phyloP scores from a whole-genome alignment of 352 stramenopile species.

The Bremia lactucae region DNA sequence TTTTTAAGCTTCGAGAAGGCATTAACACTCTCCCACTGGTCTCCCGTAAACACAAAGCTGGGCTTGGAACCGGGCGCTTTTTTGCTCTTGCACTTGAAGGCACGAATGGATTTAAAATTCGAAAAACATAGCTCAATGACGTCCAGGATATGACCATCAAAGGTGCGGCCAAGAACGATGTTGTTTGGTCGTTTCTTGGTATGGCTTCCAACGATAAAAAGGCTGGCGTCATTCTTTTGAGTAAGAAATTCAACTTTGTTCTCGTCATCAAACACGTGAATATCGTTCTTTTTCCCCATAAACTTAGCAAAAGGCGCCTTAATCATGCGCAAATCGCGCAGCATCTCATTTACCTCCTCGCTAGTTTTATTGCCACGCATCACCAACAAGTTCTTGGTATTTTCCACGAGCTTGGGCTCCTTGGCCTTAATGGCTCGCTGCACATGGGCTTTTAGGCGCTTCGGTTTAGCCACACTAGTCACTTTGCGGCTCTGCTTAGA shows the following conservation, averaged over 20 bases:
- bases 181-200: conserved; percentile 99
- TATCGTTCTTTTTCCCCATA: conserved; percentile 89
- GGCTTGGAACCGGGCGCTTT: conserved; percentile 91
- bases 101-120: conserved; percentile 90
- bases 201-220: conserved; percentile 93
- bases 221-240: conserved; percentile 95
- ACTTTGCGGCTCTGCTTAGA: conserved; percentile 70
- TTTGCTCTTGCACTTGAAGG: conserved; percentile 89
- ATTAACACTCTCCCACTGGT: conserved; percentile 89
- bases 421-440: conserved; percentile 78
- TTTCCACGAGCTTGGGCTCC: conserved; percentile 87
- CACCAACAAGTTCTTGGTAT: conserved; percentile 85
- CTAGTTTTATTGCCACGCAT: conserved; percentile 86
- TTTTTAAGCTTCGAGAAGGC: conserved; percentile 92
- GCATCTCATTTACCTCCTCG: conserved; percentile 68
- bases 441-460: conserved; percentile 74
- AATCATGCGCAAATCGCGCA: conserved; percentile 81
- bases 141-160: conserved; percentile 96
- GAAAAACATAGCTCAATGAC: conserved; percentile 96
- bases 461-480: conserved; percentile 54
- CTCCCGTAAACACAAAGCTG: conserved; percentile 91
- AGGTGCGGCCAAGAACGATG: conserved; percentile 94
- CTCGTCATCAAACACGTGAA: conserved; percentile 90
- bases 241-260: conserved; percentile 90
- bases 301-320: conserved; percentile 84